phyloP scores from a whole-genome alignment of 2,329 filamentous ascomycete genomes.

The Diaporthe helianthi region DNA sequence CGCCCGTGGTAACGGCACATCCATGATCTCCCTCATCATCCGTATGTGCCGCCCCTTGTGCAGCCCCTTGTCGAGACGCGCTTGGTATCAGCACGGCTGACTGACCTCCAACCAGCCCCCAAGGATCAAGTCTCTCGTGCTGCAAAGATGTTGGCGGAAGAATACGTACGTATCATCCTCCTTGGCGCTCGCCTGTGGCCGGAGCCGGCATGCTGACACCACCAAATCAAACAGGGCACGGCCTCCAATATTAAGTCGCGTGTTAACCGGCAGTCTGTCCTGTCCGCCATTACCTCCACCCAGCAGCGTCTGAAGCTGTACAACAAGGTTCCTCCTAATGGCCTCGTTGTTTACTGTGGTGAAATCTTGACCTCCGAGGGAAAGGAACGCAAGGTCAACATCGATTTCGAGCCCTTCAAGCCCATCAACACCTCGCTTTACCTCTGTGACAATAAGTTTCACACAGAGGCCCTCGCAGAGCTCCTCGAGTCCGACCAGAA shows the following conservation, averaged over 20 bases:
- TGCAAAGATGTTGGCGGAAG: constrained; percentile 99
- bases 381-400: constrained; percentile 99
- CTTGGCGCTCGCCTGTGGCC: constrained; percentile 35
- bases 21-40: constrained; percentile 99
- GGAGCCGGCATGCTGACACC: constrained; percentile 4
- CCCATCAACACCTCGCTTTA: constrained; percentile 99
- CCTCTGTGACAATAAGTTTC: constrained; percentile 99
- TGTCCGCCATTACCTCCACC: constrained; percentile 98
- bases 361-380: constrained; percentile 99
- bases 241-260: constrained; percentile 99
- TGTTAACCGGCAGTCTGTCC: constrained; percentile 96
- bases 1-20: constrained; percentile 96
- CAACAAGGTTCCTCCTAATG: constrained; percentile 98
- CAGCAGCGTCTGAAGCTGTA: constrained; percentile 99
- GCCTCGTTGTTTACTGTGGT: constrained; percentile 97
- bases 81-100: constrained; percentile 38
- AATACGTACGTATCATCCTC: constrained; percentile 74
- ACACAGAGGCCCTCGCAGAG: constrained; percentile 96
- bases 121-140: constrained; percentile 97
- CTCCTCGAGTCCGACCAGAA: constrained; percentile 98
- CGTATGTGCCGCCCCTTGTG: constrained; percentile 68
- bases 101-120: constrained; percentile 67
- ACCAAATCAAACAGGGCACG: constrained; percentile 76
- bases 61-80: background rate
- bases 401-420: constrained; percentile 99